Evolutionary conservation across 352 stramenopile species (phyloP), one percentile per base, ranked within the genome.

Genomic region (Globisporangium canariense): DNA sequence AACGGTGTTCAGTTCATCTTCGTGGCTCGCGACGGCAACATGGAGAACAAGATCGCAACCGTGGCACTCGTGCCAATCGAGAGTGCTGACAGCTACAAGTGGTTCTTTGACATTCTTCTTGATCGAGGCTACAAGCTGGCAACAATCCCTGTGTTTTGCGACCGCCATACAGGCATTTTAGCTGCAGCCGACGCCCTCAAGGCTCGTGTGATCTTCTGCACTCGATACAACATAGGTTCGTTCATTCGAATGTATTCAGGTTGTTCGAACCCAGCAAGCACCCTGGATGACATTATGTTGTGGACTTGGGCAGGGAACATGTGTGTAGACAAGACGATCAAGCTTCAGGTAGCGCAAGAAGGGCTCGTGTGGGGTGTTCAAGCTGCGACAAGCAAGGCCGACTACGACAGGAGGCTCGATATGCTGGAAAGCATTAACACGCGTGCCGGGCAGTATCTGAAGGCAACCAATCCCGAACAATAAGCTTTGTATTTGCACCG

Each of bases 1-100:
- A 74, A 72, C 45, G 62, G 64, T 2, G 61, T 67, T 0, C 60
- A 77, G 32, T 62, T 74, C 6, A 32, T 77, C 8, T 50, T 72
- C 0, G 64, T 77, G 2, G 55, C 55, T 4, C 60, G 70, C 4
- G 67, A 74, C 25, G 61, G 70, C 9, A 77, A 74, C 46, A 30
- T 71, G 13, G 28, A 52, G n/a, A 74, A 72, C 41, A 46, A 50
- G n/a, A 43, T 68, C n/a, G 66, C 63, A 9, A 60, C 70, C 1
- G 57, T 76, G 2, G 59, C 62, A 3, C 38, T 76, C 0, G 64
- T 52, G 34, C 60, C 64, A 1, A 28, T 64, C 4, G 57, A 71
- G 38, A 52, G 66, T 18, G 11, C 45, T 5, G 18, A 28, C 3
- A 50, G 11, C 11, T 25, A 28, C 45, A 28, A 50, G 16, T 25